Evolutionary conservation across 2,329 filamentous ascomycete genomes (phyloP), one percentile per base, ranked within the genome.

Genomic region (Arthrobotrys pseudoclavata): DNA sequence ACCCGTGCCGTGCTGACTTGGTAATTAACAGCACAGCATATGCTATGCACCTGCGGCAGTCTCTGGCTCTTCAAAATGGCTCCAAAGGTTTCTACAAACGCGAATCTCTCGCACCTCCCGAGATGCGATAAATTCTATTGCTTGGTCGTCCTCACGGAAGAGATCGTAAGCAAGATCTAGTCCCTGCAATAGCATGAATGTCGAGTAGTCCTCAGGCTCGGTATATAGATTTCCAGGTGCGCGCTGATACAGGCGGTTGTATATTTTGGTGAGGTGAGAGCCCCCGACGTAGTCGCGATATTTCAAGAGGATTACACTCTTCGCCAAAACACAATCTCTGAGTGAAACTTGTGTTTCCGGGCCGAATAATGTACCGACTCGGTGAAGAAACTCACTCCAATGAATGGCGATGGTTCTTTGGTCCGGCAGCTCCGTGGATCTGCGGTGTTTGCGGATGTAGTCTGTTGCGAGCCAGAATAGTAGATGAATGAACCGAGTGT

Each of bases 381-480:
- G n/a, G n/a, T 10, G 2, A 13, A 60, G 26, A 31, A 69, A 76
- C 4, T 24, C 4, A 0, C n/a, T 5, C 71, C 71, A 76, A 13
- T 37, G 45, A 55, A 20, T 0, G 2, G 4, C 9, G 29, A 60
- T 29, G 3, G 22, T 50, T 4, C 48, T 13, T 29, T 20, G 2
- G 1, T 12, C 18, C 12, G 18, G 22, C 15, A 20, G 22, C 9
- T 15, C 42, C 22, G 29, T 1, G 5, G 12, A 3, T 37, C 12
- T 40, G 26, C 34, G 34, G 7, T 34, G 1, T 20, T 53, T 7
- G 15, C 10, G 13, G 10, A 67, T 62, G 29, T 60, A 70, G 2
- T 76, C 72, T 4, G 64, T 67, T 9, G 66, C 72, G 10, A 52
- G 40, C 48, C 60, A 70, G 55, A 70, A 76, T 24, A 76, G 42